Evolutionary conservation across 176 grass and related monocot genomes (phyloP).

Genomic region (Eragrostis curvula): DNA sequence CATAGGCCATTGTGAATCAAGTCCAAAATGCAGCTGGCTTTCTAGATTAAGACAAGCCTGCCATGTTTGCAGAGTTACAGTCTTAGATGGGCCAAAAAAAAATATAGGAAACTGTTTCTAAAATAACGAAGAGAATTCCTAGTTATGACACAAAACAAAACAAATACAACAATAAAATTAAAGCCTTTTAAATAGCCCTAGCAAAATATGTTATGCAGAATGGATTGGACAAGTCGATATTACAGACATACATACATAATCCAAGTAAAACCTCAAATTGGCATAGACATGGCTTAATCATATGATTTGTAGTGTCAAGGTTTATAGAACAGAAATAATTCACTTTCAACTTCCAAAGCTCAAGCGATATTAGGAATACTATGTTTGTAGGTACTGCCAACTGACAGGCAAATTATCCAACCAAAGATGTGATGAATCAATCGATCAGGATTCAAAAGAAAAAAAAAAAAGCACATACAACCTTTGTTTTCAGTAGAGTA

Average conservation of each 20-base stretch:
- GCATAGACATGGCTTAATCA: not conserved
- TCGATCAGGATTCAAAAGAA: not conserved
- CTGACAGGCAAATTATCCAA: not conserved
- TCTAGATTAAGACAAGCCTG: constrained; percentile 26
- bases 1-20: constrained; percentile 54
- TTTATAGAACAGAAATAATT: not conserved
- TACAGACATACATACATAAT: not conserved
- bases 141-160: not conserved
- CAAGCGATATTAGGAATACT: not conserved
- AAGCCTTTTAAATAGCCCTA: not conserved
- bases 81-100: not conserved
- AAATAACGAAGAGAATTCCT: not conserved
- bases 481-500: not conserved
- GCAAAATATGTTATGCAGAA: constrained; percentile 4
- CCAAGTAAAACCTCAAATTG: not conserved
- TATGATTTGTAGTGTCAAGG: not conserved
- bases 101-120: constrained; percentile 11
- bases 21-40: not conserved
- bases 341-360: constrained; percentile 14
- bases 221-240: not conserved
- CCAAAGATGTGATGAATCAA: not conserved
- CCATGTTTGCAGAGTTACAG: constrained; percentile 20
- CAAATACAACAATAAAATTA: too few relatives aligned
- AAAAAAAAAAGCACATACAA: not conserved
- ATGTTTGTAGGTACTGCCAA: not conserved